Base-by-base conservation (phyloP, 2,329 filamentous ascomycete species). In the Pestalotiopsis sp. region DNA sequence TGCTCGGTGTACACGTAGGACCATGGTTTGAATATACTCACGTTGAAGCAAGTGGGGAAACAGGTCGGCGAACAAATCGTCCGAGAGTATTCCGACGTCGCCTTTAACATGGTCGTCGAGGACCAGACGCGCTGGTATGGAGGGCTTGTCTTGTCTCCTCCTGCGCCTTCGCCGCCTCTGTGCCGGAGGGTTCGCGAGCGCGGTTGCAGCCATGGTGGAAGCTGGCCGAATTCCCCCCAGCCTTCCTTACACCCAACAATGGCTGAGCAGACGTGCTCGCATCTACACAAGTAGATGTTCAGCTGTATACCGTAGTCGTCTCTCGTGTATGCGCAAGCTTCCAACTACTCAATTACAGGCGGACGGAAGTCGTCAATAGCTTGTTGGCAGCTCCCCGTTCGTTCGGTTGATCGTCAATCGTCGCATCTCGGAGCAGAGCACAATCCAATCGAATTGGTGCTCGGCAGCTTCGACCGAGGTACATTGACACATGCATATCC, bases 41-140 rank as follows among this genome's bases (percentile, higher is more conserved):
- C 87, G 79, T 76, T 84, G 75, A 73, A 81, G 80, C 74, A 87
- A 76, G 74, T 89, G 83, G 71, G 93, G 90, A 81, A 97, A 94
- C 65, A 98, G 86, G 77, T 97, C 92, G 61, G 87, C 85, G 75
- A 95, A 94, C 65, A 99, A 86, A 79, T 97, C 94, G 75, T 94
- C 91, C 13, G 95, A 97, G 66, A 98, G 81, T 72, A 96, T 88
- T 71, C 94, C 96, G 70, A 95, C 87, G 77, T 97, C 93, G 66
- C 93, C 93, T 81, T 92, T 93, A 75, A 97, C 86, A 79, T 92
- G 91, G 77, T 94, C 92, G 80, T 97, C 94, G 68, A 98, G 88
- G 49, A 97, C 87, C 64, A 98, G 85, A 68, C 92, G 90, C 68
- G 94, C 95, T 69, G 93, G 87, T 69, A 97, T 86, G 58, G 95